Base-by-base conservation (phyloP, 2,329 filamentous ascomycete species). In the Paraphaeosphaeria minitans region DNA sequence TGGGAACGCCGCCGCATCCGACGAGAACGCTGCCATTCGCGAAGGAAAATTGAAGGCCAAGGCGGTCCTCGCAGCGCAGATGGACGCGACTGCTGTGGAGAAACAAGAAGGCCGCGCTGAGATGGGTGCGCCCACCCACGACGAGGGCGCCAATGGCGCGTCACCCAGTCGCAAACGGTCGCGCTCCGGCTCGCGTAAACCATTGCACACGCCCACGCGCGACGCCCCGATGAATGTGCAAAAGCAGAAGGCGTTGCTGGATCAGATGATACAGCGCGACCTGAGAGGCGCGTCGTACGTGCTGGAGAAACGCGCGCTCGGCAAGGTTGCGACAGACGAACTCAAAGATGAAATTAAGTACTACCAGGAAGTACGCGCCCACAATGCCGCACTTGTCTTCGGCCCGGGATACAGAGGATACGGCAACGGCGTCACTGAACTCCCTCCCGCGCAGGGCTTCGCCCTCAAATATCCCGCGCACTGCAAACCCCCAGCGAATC, bases 351-450 rank as follows among this genome's bases (percentile, higher is more conserved):
- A 72, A 53, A 63, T 65, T 53, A 59, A 67, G 42, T 71, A 69
- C 39, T 74, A 72, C 49, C 73, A 49, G 61, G 67, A 59, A 61
- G 79, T 84, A 52, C 81, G 84, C 46, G 80, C 83, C 48, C 51
- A 45, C 41, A 42, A 87, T 64, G 85, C 87, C 16, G 85, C 82
- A 41, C 81, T 83, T 12, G 77, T 89, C 31, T 89, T 87, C 72
- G 87, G 87, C 31, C 79, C 81, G 67, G 95, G 95, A 55, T 99
- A 96, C 75, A 88, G 86, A 72, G 94, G 93, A 46, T 97, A 90
- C 72, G 94, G 91, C 65, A 98, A 98, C 80, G 89, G 90, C 61
- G 83, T 87, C 68, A 97, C 94, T 31, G 92, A 88, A 58, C 84
- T 84, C 48, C 88, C 86, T 51, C 82, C 82, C 54, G 84, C 8